Conservation (phyloP, 306 rosid genomes). For the Inga laurina region DNA sequence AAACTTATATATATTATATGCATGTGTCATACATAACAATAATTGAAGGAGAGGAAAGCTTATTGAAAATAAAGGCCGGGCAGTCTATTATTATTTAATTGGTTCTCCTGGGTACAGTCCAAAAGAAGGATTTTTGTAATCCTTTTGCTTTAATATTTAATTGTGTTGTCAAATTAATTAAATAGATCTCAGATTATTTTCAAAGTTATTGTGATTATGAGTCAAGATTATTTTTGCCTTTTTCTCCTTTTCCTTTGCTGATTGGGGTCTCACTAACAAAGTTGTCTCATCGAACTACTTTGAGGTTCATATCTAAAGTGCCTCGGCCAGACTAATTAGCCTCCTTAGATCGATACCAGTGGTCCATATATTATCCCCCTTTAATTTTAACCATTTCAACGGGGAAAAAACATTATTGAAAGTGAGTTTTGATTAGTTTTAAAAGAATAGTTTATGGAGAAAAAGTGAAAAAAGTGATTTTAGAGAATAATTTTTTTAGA, state of each 20-base stretch:
- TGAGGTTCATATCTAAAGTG: conserved; percentile 57
- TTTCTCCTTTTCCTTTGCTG: conserved; percentile 49
- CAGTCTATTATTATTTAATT: conserved; percentile 9
- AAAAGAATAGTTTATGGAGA: too few species aligned
- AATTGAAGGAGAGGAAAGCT: conserved; percentile 16
- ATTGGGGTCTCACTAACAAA: conserved; percentile 73
- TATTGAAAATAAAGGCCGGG: conserved; percentile 10
- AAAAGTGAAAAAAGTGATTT: too few species aligned
- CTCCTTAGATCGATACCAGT: conserved; percentile 29
- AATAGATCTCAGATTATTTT: conserved; percentile 13
- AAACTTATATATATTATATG: not conserved
- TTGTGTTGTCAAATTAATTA: conserved; percentile 23
- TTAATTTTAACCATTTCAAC: conserved; percentile 3
- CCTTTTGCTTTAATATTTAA: conserved; percentile 38
- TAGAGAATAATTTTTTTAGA: too few species aligned
- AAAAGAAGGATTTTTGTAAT: conserved; percentile 59
- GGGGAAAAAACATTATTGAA: not conserved
- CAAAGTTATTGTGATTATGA: conserved; percentile 63
- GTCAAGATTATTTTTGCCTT: conserved; percentile 65
- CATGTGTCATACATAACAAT: conserved; percentile 63
- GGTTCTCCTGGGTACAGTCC: conserved; percentile 47
- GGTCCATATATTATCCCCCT: conserved; percentile 35
- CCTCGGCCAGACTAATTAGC: conserved; percentile 42
- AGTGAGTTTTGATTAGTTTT: too few species aligned
- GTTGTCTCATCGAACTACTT: conserved; percentile 68